Evolutionary conservation across 1,284 basidiomycete species (phyloP).

Genomic region (Termitomyces sp.): DNA sequence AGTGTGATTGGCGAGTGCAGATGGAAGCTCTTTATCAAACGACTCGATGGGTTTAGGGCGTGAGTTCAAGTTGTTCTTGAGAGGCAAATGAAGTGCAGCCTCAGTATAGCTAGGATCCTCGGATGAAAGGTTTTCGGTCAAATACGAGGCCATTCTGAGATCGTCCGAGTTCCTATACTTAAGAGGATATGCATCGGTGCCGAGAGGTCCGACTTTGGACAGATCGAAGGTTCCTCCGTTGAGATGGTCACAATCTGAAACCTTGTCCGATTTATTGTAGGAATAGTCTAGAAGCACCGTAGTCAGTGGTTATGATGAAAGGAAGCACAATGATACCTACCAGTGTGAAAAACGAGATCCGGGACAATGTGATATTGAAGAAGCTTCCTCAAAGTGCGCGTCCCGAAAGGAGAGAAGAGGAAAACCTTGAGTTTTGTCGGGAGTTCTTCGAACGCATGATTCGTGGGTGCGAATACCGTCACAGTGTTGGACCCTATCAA

Average conservation of each 20-base stretch:
- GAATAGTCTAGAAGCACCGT: constrained; percentile 18
- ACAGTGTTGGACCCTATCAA: constrained; percentile 48
- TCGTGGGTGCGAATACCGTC: constrained; percentile 65
- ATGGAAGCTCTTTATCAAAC: constrained; percentile 42
- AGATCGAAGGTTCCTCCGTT: background rate
- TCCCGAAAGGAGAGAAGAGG: constrained; percentile 68
- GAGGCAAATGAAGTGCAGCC: background rate
- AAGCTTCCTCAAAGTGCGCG: constrained; percentile 52
- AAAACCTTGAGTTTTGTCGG: constrained; percentile 53
- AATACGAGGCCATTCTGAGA: background rate
- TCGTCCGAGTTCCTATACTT: background rate
- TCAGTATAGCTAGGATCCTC: background rate
- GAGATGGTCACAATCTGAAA: background rate
- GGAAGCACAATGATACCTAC: constrained; percentile 27
- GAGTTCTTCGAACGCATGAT: constrained; percentile 56
- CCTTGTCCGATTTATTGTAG: constrained; percentile 18
- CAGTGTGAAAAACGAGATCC: constrained; percentile 49
- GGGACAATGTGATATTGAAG: constrained; percentile 67
- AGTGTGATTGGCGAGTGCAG: constrained; percentile 45
- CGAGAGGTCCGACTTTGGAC: background rate
- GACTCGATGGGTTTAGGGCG: constrained; percentile 37
- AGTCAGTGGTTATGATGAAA: background rate
- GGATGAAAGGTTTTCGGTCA: background rate
- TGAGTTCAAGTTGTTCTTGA: background rate
- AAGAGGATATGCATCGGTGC: constrained; percentile 5